Percentiles rank a stretch among this genome's conserved stretches.
Evolutionary conservation across 306 rosid species (phyloP).

Genomic region (Sicyos edulis): DNA sequence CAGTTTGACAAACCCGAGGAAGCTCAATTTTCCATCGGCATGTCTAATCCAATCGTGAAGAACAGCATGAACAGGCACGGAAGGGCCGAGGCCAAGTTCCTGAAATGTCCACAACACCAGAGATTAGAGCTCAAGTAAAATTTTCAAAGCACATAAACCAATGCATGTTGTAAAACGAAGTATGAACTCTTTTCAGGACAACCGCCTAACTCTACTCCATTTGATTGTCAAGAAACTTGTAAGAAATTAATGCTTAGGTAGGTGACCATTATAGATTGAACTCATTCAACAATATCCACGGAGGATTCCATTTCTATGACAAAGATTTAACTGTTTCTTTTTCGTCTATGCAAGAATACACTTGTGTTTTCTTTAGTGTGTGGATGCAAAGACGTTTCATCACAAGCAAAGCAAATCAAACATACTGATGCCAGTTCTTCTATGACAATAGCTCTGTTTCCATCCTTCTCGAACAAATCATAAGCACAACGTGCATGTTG

Average conservation of each 20-base stretch:
- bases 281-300: too few species aligned
- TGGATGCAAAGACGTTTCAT: background rate
- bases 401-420: slow-evolving; percentile 17
- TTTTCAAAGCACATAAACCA: background rate
- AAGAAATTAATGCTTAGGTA: too few species aligned
- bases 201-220: too few species aligned
- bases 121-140: slow-evolving; percentile 23
- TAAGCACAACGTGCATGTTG: slow-evolving; percentile 62
- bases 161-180: slow-evolving; percentile 5
- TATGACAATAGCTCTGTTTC: slow-evolving; percentile 54
- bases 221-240: too few species aligned
- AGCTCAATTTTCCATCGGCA: slow-evolving; percentile 70
- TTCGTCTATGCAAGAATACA: background rate
- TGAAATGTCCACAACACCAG: slow-evolving; percentile 30
- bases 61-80: slow-evolving; percentile 65
- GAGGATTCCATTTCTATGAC: too few species aligned
- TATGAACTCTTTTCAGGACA: background rate
- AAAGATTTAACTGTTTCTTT: background rate
- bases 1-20: slow-evolving; percentile 62
- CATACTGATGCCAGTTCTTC: slow-evolving; percentile 70
- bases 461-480: slow-evolving; percentile 58
- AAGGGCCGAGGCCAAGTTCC: slow-evolving; percentile 68
- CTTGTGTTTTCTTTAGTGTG: background rate
- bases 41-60: slow-evolving; percentile 74
- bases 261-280: too few species aligned